Evolutionary conservation across 108 stramenopile species (phyloP), one percentile per base, ranked within the genome.

Genomic region (Skeletonema marinoi): DNA sequence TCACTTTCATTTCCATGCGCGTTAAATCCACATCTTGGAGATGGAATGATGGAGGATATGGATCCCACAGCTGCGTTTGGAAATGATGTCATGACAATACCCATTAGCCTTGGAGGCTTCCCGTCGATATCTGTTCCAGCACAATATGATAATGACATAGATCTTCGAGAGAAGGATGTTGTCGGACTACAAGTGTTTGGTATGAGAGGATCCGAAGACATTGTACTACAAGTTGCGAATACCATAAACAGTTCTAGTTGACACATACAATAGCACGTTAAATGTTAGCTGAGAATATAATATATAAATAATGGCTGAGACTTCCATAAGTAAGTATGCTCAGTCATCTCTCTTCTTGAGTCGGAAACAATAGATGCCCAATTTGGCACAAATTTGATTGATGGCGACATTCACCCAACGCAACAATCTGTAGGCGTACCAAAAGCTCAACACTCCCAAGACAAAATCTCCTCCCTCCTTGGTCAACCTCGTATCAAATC

Each of bases 11-110:
- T 82, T 65, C 90, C 94, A 39, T 62, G 59, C 21, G 31, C 65
- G 73, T 60, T 91, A 32, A 78, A 89, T 60, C 71, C 78, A 9
- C 42, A 32, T 6, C 65, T 11, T 50, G 60, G 61, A 25, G 54
- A 75, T 75, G 63, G 31, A 31, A 21, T 33, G 12, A 31, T 75
- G 8, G 29, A 75, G 32, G 65, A 44, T 17, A 38, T 81, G 6
- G 88, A 92, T 75, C 77, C 80, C 30, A 96, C 91, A 10, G 81
- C 74, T 39, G 93, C 88, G 69, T 90, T 96, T 81, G 90, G 90
- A 19, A 97, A 96, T 83, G 96, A 97, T 77, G 81, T 95, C 67
- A 94, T 97, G 94, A 97, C 96, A 25, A 88, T 96, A 39, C 94
- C 94, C 1, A 81, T 91, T 39, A 94, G 89, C 70, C 75, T 97